These are phyloP conservation scores for Fusarium miscanthi DNA, from an alignment of 2,329 filamentous ascomycete genomes.

Conservation along the genomic window DNA sequence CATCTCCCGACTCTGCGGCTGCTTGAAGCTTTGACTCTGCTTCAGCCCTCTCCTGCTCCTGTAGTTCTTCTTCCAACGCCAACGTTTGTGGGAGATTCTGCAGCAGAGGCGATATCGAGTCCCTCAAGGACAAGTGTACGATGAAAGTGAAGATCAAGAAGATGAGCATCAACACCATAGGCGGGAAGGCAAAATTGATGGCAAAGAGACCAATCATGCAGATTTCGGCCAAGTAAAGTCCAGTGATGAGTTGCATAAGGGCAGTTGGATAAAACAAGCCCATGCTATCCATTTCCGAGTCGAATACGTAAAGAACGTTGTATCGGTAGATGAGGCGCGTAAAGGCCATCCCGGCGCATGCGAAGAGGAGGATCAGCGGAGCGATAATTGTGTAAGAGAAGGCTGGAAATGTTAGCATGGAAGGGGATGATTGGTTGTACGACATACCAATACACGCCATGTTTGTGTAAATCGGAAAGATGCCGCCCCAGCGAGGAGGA, in stretches of 20 bases:
- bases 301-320: conserved; percentile 88
- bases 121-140: conserved; percentile 79
- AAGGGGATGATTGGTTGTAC: too few species aligned
- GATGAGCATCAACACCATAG: conserved; percentile 79
- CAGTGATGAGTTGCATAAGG: conserved; percentile 84
- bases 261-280: conserved; percentile 89
- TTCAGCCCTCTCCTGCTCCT: conserved; percentile 60
- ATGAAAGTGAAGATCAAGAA: conserved; percentile 80
- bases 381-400: conserved; percentile 90
- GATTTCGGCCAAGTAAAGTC: conserved; percentile 83
- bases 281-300: conserved; percentile 85
- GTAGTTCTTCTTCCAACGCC: conserved; percentile 63
- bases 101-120: conserved; percentile 79
- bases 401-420: conserved; percentile 57
- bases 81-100: conserved; percentile 83
- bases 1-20: conserved; percentile 39
- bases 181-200: conserved; percentile 73
- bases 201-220: conserved; percentile 88
- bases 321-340: conserved; percentile 93
- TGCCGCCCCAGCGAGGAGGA: conserved; percentile 83
- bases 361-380: conserved; percentile 85
- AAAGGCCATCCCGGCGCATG: conserved; percentile 78
- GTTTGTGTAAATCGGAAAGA: conserved; percentile 84
- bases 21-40: conserved; percentile 45
- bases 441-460: conserved; percentile 79